Evolutionary conservation across 306 rosid species (phyloP), one percentile per base, ranked within the genome.

Genomic region (Pyrus betulifolia): DNA sequence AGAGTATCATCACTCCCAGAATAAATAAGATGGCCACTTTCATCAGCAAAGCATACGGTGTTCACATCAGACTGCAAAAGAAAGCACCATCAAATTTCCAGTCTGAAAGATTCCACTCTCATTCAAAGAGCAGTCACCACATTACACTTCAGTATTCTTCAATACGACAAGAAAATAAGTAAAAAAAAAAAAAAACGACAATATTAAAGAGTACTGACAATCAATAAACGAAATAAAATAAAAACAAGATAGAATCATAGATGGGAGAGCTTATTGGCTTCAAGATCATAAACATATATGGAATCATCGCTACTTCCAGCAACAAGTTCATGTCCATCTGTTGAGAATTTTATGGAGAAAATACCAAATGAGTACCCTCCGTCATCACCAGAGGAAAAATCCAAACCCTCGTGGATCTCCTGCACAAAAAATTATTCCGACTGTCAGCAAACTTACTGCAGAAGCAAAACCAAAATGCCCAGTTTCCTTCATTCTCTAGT

Each of bases 1-100:
- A 87, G 83, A 74, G 90, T 84, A 85, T 95, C 99, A 72, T 95
- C 99, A 82, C 99, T 92, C 74, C 96, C 98, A 11, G 97, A 95
- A 83, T 95, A 95, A 79, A 95, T 88, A 70, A 95, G 86, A 84
- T 95, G 91, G 69, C 97, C 93, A 73, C 90, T 85, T 83, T 90
- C 99, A 84, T 92, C 97, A 13, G 96, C 93, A 74, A 95, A 95
- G 86, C 97, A 95, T 70, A 95, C 96, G 23, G 97, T 89, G 79
- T 95, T 95, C 76, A 95, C 99, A 81, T 95, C 99, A 75, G 91
- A 84, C 96, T 92, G 97, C 86, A 86, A 76, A 65, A 73, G 11
- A 69, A 84, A 76, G 74, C 46, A 64, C 71, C 82, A 42, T 80
- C 60, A 84, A 60, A 74, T 64, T 76, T 58, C 33, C 23, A 69